A percentile compares a stretch with the other conserved stretches of the same genome.
Conservation (phyloP, 2,329 filamentous ascomycete species). For the Ilyonectria mors-panacis region DNA sequence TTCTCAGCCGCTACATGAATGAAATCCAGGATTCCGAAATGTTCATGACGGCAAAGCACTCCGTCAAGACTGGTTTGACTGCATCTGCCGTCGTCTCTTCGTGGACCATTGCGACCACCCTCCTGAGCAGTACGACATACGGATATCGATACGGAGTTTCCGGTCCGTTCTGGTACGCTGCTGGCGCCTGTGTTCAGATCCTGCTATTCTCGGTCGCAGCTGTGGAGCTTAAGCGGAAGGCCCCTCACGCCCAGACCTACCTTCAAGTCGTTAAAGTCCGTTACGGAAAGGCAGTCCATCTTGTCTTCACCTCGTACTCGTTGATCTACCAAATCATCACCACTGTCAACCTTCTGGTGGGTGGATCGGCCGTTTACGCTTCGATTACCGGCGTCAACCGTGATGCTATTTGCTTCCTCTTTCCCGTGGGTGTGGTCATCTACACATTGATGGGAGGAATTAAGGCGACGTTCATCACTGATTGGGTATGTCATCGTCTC, state of each 20-base stretch:
- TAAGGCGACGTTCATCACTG: slow-evolving; percentile 28
- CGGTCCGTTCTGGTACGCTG: slow-evolving; percentile 27
- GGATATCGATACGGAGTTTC: slow-evolving; percentile 25
- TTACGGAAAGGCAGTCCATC: slow-evolving; percentile 22
- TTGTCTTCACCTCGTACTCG: slow-evolving; percentile 23
- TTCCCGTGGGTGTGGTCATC: slow-evolving; percentile 26
- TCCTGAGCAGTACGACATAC: slow-evolving; percentile 24
- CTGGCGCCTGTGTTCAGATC: slow-evolving; percentile 27
- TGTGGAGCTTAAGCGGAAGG: slow-evolving; percentile 27
- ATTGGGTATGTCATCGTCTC: slow-evolving; percentile 11
- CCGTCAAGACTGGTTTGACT: slow-evolving; percentile 24
- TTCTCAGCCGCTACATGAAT: slow-evolving; percentile 26
- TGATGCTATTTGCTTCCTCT: slow-evolving; percentile 30
- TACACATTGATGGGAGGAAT: slow-evolving; percentile 30
- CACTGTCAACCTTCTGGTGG: slow-evolving; percentile 28
- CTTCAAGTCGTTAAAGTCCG: slow-evolving; percentile 25
- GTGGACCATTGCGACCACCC: slow-evolving; percentile 28
- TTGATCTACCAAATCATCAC: slow-evolving; percentile 28
- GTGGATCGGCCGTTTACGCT: slow-evolving; percentile 28
- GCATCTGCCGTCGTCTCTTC: slow-evolving; percentile 28
- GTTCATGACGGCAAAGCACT: slow-evolving; percentile 30
- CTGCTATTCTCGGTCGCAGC: slow-evolving; percentile 25
- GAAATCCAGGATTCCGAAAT: slow-evolving; percentile 30
- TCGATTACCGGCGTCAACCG: slow-evolving; percentile 30
- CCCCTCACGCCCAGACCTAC: slow-evolving; percentile 24